phyloP scores from a whole-genome alignment of 2,329 filamentous ascomycete species.

The Pestalotiopsis sp. region DNA sequence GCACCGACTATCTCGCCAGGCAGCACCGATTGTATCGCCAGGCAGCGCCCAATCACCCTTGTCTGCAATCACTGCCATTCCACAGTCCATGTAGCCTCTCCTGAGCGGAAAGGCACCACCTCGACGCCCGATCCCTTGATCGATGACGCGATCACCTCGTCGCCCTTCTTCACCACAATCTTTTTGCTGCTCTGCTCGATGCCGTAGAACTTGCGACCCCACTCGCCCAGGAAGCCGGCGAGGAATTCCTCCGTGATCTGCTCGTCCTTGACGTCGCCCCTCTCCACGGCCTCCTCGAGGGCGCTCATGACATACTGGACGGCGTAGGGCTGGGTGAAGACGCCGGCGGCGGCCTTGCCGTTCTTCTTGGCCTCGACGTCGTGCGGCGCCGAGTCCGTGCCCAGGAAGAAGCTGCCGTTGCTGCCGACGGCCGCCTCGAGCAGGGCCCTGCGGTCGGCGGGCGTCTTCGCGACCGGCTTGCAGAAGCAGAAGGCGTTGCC shows the following conservation, averaged over 20 bases:
- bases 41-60: background rate
- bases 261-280: conserved; percentile 28
- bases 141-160: conserved; percentile 55
- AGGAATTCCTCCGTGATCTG: conserved; percentile 31
- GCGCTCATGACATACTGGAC: conserved; percentile 62
- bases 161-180: conserved; percentile 16
- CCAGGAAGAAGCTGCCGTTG: conserved; percentile 72
- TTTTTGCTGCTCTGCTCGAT: conserved; percentile 14
- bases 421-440: conserved; percentile 64
- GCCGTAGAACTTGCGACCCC: conserved; percentile 29
- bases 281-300: conserved; percentile 46
- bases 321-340: conserved; percentile 73
- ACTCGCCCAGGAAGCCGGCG: conserved; percentile 30
- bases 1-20: background rate
- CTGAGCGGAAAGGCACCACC: conserved; percentile 67
- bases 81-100: conserved; percentile 61
- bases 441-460: conserved; percentile 68
- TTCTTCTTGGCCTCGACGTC: conserved; percentile 59
- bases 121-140: conserved; percentile 59
- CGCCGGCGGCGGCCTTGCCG: conserved; percentile 67
- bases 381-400: conserved; percentile 70
- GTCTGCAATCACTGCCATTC: conserved; percentile 38
- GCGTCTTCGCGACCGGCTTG: conserved; percentile 66
- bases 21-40: background rate
- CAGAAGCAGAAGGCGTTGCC: conserved; percentile 62